Base-by-base conservation (phyloP, 2,329 filamentous ascomycete genomes). In the Microascus cirrosus region DNA sequence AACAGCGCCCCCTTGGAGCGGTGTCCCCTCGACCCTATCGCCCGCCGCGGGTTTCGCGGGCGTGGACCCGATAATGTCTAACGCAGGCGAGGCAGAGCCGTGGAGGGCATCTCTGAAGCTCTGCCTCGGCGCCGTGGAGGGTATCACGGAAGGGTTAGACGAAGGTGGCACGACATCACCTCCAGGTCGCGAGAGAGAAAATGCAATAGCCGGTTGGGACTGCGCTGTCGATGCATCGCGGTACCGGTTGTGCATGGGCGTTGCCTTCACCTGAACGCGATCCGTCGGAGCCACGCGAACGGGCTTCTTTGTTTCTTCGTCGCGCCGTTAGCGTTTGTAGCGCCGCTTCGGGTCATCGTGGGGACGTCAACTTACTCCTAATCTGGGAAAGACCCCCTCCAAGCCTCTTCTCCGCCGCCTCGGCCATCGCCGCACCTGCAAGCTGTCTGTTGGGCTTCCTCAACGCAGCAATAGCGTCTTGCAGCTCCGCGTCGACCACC, bases 381-480 rank as follows among this genome's bases (percentile, higher is more conserved):
- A 73, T 66, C 53, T 74, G 72, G 15, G 74, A 74, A 54, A 77
- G 66, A 52, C 74, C 73, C 3, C 74, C 73, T 18, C 74, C 74
- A 5, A 75, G 73, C 57, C 84, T 80, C 63, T 79, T 80, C 67
- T 90, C 86, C 4, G 82, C 79, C 28, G 82, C 85, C 62, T 89
- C 86, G 3, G 80, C 82, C 59, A 88, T 76, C 42, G 83, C 79
- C 64, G 84, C 85, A 35, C 84, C 83, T 13, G 85, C 86, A 48
- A 87, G 76, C 24, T 82, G 79, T 53, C 89, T 81, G 65, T 93
- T 91, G 1, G 89, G 89, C 69, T 85, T 90, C 67, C 87, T 85
- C 50, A 93, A 69, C 11, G 84, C 80, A 6, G 81, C 81, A 55
- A 94, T 92, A 10, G 89, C 89, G 59, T 89, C 82, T 62, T 83